Evolutionary conservation across 78 protist genomes (phyloP).

Genomic region (Corallochytrium limacisporum): DNA sequence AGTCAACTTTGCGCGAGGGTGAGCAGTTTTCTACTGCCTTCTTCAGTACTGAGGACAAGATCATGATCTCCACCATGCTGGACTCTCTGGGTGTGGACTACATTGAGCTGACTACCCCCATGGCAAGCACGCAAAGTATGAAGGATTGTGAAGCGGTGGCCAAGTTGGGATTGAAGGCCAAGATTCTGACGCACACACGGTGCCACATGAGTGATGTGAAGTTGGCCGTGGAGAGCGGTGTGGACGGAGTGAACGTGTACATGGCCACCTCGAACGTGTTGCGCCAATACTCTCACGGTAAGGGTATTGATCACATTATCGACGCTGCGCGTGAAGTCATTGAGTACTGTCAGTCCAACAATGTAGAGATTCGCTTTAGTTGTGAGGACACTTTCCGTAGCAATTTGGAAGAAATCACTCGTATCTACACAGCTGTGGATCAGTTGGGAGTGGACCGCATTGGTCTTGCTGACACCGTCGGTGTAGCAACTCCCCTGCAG

Average conservation of each 20-base stretch:
- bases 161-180: slow-evolving; percentile 9
- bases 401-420: slow-evolving; percentile 24
- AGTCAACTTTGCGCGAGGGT: no score
- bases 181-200: slow-evolving; percentile 50
- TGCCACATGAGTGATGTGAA: slow-evolving; percentile 58
- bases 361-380: slow-evolving; percentile 44
- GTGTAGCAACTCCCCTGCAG: slow-evolving; percentile 35
- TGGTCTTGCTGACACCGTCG: slow-evolving; percentile 60
- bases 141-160: slow-evolving; percentile 30
- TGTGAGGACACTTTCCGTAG: slow-evolving; percentile 57
- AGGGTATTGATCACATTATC: slow-evolving; percentile 30
- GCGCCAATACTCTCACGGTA: slow-evolving; percentile 45
- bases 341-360: slow-evolving; percentile 20
- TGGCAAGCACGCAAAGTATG: slow-evolving; percentile 31
- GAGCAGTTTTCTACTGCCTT: slow-evolving; percentile 47
- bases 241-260: slow-evolving; percentile 43
- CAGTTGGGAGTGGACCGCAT: slow-evolving; percentile 44
- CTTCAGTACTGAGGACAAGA: slow-evolving; percentile 33
- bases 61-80: slow-evolving; percentile 44
- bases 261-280: slow-evolving; percentile 45
- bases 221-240: slow-evolving; percentile 35
- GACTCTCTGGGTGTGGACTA: slow-evolving; percentile 39
- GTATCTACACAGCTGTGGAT: slow-evolving; percentile 32
- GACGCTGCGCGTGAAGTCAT: slow-evolving; percentile 41
- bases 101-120: slow-evolving; percentile 45